Evolutionary conservation across 2,329 filamentous ascomycete species (phyloP).

Genomic region (Calonectria naviculata): DNA sequence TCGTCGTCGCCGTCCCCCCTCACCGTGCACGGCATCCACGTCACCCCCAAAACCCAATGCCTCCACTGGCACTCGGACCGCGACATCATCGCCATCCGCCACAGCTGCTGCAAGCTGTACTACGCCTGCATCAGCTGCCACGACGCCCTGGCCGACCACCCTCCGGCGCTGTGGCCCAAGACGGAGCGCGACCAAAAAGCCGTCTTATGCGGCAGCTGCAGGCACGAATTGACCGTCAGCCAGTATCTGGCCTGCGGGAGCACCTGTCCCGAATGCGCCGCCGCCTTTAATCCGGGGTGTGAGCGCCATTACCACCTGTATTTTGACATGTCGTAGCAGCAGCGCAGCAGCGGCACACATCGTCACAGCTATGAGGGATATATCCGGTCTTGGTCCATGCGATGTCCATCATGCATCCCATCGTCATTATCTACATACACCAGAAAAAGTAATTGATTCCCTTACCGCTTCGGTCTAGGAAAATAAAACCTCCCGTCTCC

Average conservation of each 20-base stretch:
- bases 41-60: slow-evolving; percentile 20
- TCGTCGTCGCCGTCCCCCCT: neutral
- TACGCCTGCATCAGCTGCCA: slow-evolving; percentile 31
- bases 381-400: neutral
- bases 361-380: neutral
- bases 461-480: neutral
- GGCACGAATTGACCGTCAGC: slow-evolving; percentile 14
- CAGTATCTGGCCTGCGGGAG: slow-evolving; percentile 17
- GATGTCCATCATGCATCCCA: neutral
- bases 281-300: slow-evolving; percentile 26
- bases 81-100: slow-evolving; percentile 28
- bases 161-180: slow-evolving; percentile 17
- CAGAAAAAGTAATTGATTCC: neutral
- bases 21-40: slow-evolving; percentile 17
- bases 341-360: no score
- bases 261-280: slow-evolving; percentile 10
- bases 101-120: slow-evolving; percentile 26
- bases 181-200: slow-evolving; percentile 17
- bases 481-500: neutral
- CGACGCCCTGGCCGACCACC: slow-evolving; percentile 19
- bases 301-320: slow-evolving; percentile 24
- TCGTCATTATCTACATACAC: neutral
- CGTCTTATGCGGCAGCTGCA: slow-evolving; percentile 22
- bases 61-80: slow-evolving; percentile 25
- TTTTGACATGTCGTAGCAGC: slow-evolving; percentile 23